phyloP scores from a whole-genome alignment of 1,284 basidiomycete species.

The Cryptococcus sp. region DNA sequence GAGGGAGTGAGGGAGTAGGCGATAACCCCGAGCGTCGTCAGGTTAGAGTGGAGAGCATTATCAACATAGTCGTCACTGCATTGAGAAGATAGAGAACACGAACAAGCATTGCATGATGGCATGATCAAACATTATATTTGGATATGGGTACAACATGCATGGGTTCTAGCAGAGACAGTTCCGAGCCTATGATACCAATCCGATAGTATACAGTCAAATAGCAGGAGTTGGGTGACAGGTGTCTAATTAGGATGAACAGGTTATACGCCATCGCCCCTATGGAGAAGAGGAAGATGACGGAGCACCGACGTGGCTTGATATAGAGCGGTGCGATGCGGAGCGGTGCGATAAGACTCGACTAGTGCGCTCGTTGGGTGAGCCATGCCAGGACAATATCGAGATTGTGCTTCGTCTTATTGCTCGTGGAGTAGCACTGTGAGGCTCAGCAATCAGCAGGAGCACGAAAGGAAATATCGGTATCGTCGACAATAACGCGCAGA shows the following conservation, averaged over 20 bases:
- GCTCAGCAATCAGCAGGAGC: not conserved
- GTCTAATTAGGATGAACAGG: too few relatives aligned
- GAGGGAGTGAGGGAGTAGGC: not conserved
- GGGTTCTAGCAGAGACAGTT: too few relatives aligned
- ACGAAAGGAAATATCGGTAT: not conserved
- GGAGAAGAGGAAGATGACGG: too few relatives aligned
- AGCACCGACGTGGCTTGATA: not conserved
- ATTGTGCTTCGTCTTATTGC: constrained; percentile 93
- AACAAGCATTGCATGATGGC: not conserved
- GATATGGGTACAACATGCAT: too few relatives aligned
- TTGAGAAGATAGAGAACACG: not conserved
- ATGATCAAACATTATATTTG: too few relatives aligned
- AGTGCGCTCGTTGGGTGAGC: constrained; percentile 54
- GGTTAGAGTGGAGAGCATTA: constrained; percentile 7
- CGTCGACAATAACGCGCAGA: constrained; percentile 74
- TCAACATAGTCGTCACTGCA: not conserved
- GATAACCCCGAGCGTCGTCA: not conserved
- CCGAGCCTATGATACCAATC: too few relatives aligned
- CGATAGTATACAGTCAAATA: too few relatives aligned
- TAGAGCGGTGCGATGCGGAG: too few relatives aligned
- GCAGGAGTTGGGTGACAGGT: too few relatives aligned
- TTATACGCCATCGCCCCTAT: too few relatives aligned
- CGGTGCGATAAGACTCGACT: not conserved
- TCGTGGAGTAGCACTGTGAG: constrained; percentile 53
- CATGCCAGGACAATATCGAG: constrained; percentile 62